A percentile compares a stretch with the other conserved stretches of the same genome.
Conservation (phyloP, 805 yeast species). For the Schwanniomyces polymorphus region DNA sequence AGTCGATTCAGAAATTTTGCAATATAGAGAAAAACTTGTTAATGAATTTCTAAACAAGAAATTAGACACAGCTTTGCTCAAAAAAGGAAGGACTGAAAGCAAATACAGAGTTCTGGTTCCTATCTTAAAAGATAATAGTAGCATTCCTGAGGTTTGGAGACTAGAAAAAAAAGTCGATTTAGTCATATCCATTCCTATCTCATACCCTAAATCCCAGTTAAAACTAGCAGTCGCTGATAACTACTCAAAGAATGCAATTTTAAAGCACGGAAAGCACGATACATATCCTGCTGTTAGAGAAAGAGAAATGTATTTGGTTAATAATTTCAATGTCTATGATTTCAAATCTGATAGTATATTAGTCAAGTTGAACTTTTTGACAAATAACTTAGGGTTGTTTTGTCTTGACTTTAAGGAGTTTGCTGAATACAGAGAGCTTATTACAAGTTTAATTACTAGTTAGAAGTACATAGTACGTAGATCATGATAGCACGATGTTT, state of each 20-base stretch:
- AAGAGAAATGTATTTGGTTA: slow-evolving; percentile 26
- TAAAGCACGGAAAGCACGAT: slow-evolving; percentile 17
- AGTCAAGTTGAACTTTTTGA: slow-evolving; percentile 29
- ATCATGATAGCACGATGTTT: too few species aligned
- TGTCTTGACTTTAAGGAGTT: slow-evolving; percentile 11
- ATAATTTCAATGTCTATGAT: slow-evolving; percentile 17
- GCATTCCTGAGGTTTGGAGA: slow-evolving; percentile 30
- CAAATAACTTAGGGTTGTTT: slow-evolving; percentile 25
- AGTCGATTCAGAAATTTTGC: not conserved
- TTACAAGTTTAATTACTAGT: not conserved
- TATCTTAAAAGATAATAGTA: slow-evolving; percentile 9
- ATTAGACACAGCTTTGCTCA: slow-evolving; percentile 23
- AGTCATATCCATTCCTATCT: slow-evolving; percentile 29
- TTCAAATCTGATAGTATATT: slow-evolving; percentile 20
- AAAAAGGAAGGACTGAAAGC: slow-evolving; percentile 20
- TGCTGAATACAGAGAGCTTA: not conserved
- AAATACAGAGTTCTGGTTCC: slow-evolving; percentile 35
- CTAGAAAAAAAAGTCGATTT: slow-evolving; percentile 25
- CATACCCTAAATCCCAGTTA: slow-evolving; percentile 28
- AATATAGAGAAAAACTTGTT: slow-evolving; percentile 16
- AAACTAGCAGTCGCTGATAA: slow-evolving; percentile 25
- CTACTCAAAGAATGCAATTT: slow-evolving; percentile 28
- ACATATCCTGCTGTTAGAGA: slow-evolving; percentile 16
- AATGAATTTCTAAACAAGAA: slow-evolving; percentile 28
- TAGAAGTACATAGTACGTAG: not conserved